A percentile compares a stretch with the other conserved stretches of the same genome.
Conservation (phyloP, 2,329 filamentous ascomycete species). For the Trichoderma gracile region DNA sequence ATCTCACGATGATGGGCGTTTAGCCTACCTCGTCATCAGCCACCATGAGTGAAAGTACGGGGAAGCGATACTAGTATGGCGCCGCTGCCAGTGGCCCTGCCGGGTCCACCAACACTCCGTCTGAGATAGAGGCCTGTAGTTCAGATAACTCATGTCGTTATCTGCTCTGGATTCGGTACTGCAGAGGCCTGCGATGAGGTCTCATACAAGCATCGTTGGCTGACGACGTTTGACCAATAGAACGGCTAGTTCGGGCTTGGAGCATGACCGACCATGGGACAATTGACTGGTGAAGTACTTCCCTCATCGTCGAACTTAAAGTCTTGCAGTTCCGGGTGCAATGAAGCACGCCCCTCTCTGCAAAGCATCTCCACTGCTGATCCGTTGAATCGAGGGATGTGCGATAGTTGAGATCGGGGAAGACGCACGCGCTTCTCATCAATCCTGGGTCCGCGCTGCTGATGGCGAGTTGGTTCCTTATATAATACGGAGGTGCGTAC, state of each 20-base stretch:
- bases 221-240: not conserved
- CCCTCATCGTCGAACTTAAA: not conserved
- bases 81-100: not conserved
- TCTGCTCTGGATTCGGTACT: not conserved
- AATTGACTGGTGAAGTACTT: not conserved
- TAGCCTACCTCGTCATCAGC: not conserved
- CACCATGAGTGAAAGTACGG: not conserved
- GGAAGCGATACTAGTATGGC: not conserved
- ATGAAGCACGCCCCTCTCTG: not conserved
- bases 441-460: not conserved
- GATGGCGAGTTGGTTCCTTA: constrained; percentile 1
- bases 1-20: constrained; percentile 5
- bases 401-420: not conserved
- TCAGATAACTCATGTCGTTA: not conserved
- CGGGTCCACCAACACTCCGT: not conserved
- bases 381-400: not conserved
- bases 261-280: not conserved
- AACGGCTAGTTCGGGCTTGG: not conserved
- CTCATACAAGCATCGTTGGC: not conserved
- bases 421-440: not conserved
- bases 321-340: not conserved
- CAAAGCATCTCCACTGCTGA: constrained; percentile 1
- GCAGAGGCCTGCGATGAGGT: not conserved
- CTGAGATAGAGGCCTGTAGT: not conserved
- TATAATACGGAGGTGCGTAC: not conserved